Percentiles rank a stretch among this genome's conserved stretches.
phyloP scores from a whole-genome alignment of 169 alveolate genomes.

The Blepharisma undulans region DNA sequence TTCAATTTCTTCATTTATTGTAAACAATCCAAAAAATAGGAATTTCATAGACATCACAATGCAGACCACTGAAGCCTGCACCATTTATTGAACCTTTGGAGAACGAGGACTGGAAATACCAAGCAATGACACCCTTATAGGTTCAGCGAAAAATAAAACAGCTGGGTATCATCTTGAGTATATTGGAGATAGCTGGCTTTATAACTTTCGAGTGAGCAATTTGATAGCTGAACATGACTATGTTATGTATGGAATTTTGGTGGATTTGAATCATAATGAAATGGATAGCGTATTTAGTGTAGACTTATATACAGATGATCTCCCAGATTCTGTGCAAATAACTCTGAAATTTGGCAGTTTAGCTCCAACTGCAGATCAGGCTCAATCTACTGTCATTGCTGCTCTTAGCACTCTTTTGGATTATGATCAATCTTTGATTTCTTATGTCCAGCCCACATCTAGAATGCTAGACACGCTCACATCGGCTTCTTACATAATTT shows the following conservation, averaged over 20 bases:
- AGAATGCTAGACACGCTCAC: background rate
- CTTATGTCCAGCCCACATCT: background rate
- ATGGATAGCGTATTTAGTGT: background rate
- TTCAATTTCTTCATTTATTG: background rate
- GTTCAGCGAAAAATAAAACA: background rate
- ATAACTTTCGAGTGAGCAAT: background rate
- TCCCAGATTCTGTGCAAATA: background rate
- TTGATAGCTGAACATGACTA: slow-evolving; percentile 24
- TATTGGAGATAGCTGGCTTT: background rate
- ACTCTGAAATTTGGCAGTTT: background rate
- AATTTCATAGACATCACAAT: background rate
- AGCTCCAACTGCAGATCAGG: background rate
- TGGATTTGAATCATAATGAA: background rate
- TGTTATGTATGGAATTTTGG: slow-evolving; percentile 7
- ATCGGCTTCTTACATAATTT: background rate
- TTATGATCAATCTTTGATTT: background rate
- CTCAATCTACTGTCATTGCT: background rate
- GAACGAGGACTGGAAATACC: background rate
- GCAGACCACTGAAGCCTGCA: slow-evolving; percentile 34
- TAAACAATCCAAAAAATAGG: slow-evolving; percentile 30
- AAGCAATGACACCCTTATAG: background rate
- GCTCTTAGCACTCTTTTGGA: slow-evolving; percentile 11
- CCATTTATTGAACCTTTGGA: background rate
- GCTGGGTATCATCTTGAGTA: background rate
- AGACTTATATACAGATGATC: slow-evolving; percentile 7